Base-by-base conservation (phyloP, 257 asterid species). In the Thymus quinquecostatus region DNA sequence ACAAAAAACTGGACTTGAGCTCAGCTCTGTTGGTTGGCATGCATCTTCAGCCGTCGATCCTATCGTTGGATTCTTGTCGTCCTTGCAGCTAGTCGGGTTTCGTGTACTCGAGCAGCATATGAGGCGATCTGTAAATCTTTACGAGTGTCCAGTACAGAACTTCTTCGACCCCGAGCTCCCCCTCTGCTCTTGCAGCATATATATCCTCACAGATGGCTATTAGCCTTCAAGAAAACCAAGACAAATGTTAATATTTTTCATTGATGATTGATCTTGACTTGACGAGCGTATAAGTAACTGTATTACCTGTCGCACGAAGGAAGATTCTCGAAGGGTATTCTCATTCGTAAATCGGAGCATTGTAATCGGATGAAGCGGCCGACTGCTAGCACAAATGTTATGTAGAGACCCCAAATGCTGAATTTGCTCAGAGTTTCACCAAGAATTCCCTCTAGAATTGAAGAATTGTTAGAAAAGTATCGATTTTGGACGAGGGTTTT, bases 341-440 rank as follows among this genome's bases (percentile, higher is more conserved):
- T 82, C 98, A 92, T 92, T 72, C 97, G 80, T 61, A 92, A 78
- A 82, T 92, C 98, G 0, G 98, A 86, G 81, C 98, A 92, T 66
- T 92, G 98, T 70, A 90, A 78, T 76, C 98, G 80, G 73, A 92
- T 92, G 77, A 90, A 92, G 65, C 98, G 92, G 54, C 98, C 98
- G 50, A 92, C 98, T 40, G 98, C 98, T 41, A 90, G 86, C 28
- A 90, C 98, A 64, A 92, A 92, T 64, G 98, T 92, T 69, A 92
- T 92, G 83, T 92, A 92, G 74, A 92, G 92, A 73, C 98, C 97
- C 98, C 98, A 92, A 27, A 92, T 92, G 74, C 96, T 90, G 87
- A 88, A 92, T 80, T 92, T 92, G 97, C 98, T 92, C 49, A 92
- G 93, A n/a, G 96, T 92, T 65, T 90, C 98, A 28, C 98, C 98